Evolutionary conservation across 495 filamentous ascomycete species (phyloP).

Genomic region (Aspergillus incahuasiensis): DNA sequence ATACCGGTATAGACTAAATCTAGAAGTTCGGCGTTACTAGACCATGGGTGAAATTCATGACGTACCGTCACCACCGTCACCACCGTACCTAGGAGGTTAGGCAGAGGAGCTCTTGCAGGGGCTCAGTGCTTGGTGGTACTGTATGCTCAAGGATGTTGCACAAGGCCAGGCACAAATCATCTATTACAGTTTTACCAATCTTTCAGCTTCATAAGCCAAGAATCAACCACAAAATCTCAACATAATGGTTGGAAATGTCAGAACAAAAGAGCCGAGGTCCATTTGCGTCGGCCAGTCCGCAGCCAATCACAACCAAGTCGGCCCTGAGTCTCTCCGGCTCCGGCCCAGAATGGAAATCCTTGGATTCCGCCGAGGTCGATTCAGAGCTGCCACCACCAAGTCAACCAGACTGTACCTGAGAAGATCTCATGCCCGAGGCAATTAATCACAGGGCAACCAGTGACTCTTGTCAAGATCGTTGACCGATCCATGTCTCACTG

Average conservation of each 20-base stretch:
- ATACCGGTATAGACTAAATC: conserved; percentile 1
- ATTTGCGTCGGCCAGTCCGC: not conserved
- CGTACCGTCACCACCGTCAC: too few relatives aligned
- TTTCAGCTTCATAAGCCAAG: too few relatives aligned
- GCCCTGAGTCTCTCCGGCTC: conserved; percentile 1
- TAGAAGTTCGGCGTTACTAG: too few relatives aligned
- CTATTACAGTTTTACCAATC: too few relatives aligned
- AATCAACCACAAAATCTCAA: not conserved
- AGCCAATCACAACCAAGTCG: conserved; percentile 2
- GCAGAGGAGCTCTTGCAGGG: too few relatives aligned
- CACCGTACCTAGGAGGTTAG: not conserved
- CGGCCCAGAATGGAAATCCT: not conserved
- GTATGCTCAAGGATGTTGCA: too few relatives aligned
- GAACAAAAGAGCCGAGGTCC: conserved; percentile 11
- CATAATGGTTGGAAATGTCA: not conserved
- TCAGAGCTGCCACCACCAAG: not conserved
- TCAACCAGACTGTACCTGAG: not conserved
- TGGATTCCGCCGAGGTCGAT: not conserved
- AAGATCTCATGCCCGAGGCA: not conserved
- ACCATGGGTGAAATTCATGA: too few relatives aligned
- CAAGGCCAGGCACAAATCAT: too few relatives aligned
- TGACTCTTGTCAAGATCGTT: not conserved
- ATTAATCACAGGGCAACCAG: not conserved
- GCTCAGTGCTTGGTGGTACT: too few relatives aligned
- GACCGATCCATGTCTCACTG: not conserved